These are phyloP conservation scores for Aspergillus piperis DNA, from an alignment of 2,329 filamentous ascomycete species.

Conservation along the genomic window DNA sequence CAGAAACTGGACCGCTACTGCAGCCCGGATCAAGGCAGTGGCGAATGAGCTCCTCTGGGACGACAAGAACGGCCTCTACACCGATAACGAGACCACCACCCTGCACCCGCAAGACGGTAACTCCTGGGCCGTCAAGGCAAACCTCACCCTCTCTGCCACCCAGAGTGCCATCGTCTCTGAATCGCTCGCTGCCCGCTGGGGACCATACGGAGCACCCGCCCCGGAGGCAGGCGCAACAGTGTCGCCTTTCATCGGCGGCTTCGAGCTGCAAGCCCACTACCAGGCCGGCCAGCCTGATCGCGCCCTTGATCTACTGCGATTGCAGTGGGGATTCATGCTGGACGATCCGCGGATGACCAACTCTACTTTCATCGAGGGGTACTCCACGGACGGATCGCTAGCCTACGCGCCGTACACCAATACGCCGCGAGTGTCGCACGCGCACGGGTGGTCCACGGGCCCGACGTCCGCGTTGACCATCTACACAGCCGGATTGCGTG, in stretches of 20 bases:
- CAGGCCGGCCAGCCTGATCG: constrained; percentile 38
- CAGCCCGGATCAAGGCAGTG: constrained; percentile 24
- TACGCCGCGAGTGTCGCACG: constrained; percentile 51
- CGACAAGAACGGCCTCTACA: constrained; percentile 22
- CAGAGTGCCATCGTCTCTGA: constrained; percentile 35
- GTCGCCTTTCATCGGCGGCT: constrained; percentile 46
- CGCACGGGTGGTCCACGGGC: constrained; percentile 55
- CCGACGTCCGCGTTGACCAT: constrained; percentile 49
- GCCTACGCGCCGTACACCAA: constrained; percentile 54
- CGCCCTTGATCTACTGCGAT: constrained; percentile 47
- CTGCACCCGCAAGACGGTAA: constrained; percentile 41
- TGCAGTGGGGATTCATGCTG: constrained; percentile 60
- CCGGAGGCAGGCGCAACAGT: constrained; percentile 45
- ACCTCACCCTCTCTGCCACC: constrained; percentile 26
- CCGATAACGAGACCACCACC: constrained; percentile 33
- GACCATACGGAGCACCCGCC: constrained; percentile 48
- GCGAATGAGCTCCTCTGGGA: constrained; percentile 34
- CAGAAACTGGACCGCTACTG: constrained; percentile 23
- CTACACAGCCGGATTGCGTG: constrained; percentile 45
- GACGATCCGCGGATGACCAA: constrained; percentile 57
- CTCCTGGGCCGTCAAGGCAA: constrained; percentile 41
- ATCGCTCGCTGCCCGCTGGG: constrained; percentile 47
- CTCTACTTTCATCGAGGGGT: constrained; percentile 56
- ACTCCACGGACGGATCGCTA: constrained; percentile 47
- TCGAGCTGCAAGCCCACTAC: constrained; percentile 49